These are phyloP conservation scores for Aspergillus incahuasiensis DNA, from an alignment of 495 filamentous ascomycete species.

Conservation along the genomic window DNA sequence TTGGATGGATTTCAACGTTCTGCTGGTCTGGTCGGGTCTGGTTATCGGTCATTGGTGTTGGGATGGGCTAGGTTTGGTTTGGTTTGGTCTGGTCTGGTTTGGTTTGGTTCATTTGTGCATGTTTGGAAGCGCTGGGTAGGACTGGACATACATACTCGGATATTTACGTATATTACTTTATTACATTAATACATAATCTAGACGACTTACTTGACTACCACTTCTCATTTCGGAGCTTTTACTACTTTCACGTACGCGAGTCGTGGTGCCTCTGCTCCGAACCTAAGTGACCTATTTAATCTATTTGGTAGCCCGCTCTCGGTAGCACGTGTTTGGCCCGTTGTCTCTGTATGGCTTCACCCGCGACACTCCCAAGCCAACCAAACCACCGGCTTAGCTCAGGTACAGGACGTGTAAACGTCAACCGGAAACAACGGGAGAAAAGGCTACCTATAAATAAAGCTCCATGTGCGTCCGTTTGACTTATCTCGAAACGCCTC, in stretches of 20 bases:
- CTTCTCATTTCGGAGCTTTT: constrained; percentile 3
- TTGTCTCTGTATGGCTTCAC: neutral
- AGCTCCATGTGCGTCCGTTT: neutral
- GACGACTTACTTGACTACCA: neutral
- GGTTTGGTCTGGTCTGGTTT: constrained; percentile 5
- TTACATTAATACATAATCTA: constrained; percentile 20
- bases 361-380: neutral
- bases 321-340: constrained; percentile 10
- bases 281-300: neutral
- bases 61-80: neutral
- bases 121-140: constrained; percentile 19
- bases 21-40: neutral
- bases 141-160: constrained; percentile 14
- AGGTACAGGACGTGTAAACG: neutral
- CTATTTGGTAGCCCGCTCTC: neutral
- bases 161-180: constrained; percentile 16
- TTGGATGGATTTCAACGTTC: neutral
- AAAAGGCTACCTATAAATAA: neutral
- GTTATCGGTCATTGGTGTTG: constrained; percentile 10
- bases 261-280: neutral
- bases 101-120: constrained; percentile 13
- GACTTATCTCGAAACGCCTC: too few relatives aligned
- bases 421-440: neutral
- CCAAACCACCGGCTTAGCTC: neutral
- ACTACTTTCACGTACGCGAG: neutral